Base-by-base conservation (phyloP, 345 rosid species). In the Trapa bicornis region DNA sequence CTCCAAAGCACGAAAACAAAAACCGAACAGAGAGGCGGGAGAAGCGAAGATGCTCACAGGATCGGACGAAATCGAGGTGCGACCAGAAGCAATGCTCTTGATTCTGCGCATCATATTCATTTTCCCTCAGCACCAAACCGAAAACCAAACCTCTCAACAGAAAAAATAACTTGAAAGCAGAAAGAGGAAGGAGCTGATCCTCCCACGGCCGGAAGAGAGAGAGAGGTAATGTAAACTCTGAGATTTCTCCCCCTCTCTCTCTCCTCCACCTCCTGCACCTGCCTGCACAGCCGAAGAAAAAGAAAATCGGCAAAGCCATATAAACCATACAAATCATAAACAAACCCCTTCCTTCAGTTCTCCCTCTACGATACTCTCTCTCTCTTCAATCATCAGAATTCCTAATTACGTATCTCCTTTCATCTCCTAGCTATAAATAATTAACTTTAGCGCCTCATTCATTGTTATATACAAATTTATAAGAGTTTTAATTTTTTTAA, bases 41-140 rank as follows among this genome's bases (percentile, higher is more conserved):
- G 15, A 29, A 33, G 6, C 9, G 36, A 39, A 9, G 47, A 45
- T 62, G 67, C 84, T 80, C 71, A 89, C 99, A 43, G 92, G 84
- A 77, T 95, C 94, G 61, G 98, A 91, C 39, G 97, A 87, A 38
- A 81, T 47, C 11, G 91, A 95, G 62, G 82, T 72, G 32, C 96
- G 97, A 62, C 93, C 98, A 35, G 99, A 95, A 39, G 99, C 97
- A 66, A 91, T 84, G 92, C 96, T 91, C 82, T 91, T 91, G 68
- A 95, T 85, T 43, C 99, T 84, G 60, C 96, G 97, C 87, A 95
- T 81, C 81, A 95, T 87, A 81, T 87, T 87, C 97, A 91, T 95
- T 52, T 57, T 73, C 47, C 43, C 3, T 3, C 14, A 15, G 71
- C 5, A 69, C 43, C 75, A 8, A 54, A 3, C 70, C 47, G 12